Conservation (phyloP, 495 filamentous ascomycete genomes). For the Venustampulla echinocandica region DNA sequence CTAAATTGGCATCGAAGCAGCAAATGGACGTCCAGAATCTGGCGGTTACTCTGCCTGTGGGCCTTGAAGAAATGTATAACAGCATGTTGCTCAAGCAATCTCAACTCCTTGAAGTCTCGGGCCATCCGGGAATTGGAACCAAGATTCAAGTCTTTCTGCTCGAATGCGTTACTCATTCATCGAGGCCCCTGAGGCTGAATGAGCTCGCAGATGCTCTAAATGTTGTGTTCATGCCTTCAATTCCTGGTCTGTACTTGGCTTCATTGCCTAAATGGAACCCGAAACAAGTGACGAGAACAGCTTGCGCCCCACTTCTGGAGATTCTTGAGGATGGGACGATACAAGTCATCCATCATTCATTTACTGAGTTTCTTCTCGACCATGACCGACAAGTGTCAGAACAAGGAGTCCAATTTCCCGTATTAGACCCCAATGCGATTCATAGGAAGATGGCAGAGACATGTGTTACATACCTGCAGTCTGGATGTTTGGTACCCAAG, state of each 20-base stretch:
- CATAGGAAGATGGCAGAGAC: slow-evolving; percentile 2
- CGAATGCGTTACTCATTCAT: slow-evolving; percentile 33
- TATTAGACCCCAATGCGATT: background rate
- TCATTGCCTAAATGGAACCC: background rate
- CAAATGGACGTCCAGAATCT: background rate
- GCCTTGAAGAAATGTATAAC: slow-evolving; percentile 40
- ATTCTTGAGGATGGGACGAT: slow-evolving; percentile 41
- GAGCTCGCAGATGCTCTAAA: slow-evolving; percentile 33
- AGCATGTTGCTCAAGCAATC: slow-evolving; percentile 33
- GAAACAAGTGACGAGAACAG: slow-evolving; percentile 18
- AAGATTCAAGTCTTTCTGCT: slow-evolving; percentile 9
- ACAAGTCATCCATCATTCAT: slow-evolving; percentile 44
- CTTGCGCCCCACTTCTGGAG: slow-evolving; percentile 42
- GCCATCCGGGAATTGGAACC: slow-evolving; percentile 1
- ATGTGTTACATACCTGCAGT: slow-evolving; percentile 4
- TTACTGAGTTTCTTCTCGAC: slow-evolving; percentile 38
- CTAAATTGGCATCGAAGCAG: background rate
- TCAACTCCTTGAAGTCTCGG: background rate
- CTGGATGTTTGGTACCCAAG: background rate
- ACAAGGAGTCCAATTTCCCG: slow-evolving; percentile 2
- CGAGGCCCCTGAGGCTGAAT: slow-evolving; percentile 40
- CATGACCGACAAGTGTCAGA: background rate
- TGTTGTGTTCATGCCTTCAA: background rate
- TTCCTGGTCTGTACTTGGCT: too few relatives aligned
- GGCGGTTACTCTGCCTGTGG: slow-evolving; percentile 19